phyloP scores from a whole-genome alignment of 176 grass and related monocot species.

The Juncus effusus region DNA sequence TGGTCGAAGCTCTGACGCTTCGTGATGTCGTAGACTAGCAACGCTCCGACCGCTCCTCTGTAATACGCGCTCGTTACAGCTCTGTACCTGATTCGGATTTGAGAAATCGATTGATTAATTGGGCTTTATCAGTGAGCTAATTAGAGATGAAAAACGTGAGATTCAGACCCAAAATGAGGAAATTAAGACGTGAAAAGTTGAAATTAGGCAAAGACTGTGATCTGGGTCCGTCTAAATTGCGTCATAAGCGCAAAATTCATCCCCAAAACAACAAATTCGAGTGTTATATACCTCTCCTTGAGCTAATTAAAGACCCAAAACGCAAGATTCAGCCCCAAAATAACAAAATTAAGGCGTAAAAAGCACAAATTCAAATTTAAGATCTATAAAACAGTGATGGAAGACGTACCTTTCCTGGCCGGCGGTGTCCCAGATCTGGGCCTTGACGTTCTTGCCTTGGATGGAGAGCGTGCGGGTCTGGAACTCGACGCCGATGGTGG shows the following conservation, averaged over 20 bases:
- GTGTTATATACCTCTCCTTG: no score
- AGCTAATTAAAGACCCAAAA: background rate
- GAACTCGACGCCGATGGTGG: slow-evolving; percentile 94
- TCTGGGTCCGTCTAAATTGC: no score
- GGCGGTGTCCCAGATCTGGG: slow-evolving; percentile 98
- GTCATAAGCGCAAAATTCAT: no score
- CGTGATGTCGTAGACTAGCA: slow-evolving; percentile 73
- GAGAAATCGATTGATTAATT: no score
- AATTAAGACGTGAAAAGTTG: no score
- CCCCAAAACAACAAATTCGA: no score
- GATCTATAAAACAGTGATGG: no score
- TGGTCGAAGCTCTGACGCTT: slow-evolving; percentile 81
- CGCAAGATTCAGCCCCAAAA: background rate
- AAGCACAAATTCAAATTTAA: background rate
- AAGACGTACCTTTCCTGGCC: slow-evolving; percentile 51
- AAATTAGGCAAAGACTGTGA: no score
- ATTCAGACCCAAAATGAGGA: no score
- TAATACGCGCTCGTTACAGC: slow-evolving; percentile 81
- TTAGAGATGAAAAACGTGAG: no score
- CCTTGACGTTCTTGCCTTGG: slow-evolving; percentile 68
- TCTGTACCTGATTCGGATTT: slow-evolving; percentile 44
- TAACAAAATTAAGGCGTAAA: background rate
- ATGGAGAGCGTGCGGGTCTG: slow-evolving; percentile 83
- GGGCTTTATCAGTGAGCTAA: no score
- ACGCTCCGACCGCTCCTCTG: slow-evolving; percentile 57